Evolutionary conservation across 345 rosid genomes (phyloP), one percentile per base, ranked within the genome.

Genomic region (Eucalyptus cloeziana): DNA sequence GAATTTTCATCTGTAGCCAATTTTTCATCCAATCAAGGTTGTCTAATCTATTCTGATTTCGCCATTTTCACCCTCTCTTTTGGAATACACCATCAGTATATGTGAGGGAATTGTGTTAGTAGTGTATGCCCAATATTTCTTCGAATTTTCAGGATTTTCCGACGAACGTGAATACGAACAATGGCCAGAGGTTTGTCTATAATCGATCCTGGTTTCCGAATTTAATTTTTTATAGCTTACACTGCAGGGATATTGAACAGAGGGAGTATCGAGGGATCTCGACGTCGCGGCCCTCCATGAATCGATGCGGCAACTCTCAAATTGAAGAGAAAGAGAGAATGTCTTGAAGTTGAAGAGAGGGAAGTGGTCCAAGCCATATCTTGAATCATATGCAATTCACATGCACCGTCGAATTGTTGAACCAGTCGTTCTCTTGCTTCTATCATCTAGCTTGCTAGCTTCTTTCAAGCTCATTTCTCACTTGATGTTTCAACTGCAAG

Each of bases 1-100:
- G 33, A 30, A 64, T 64, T 37, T 64, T 64, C 76, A 24, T 56
- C 62, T 5, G 62, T 56, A 56, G 62, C 30, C 62, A 56, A 56
- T 10, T 56, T 56, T 56, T 56, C 62, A n/a, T 64, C 19, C 37
- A 64, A 64, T 64, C 37, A 7, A 13, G 33, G 76, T 64, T 58
- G 76, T 22, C 90, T 93, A 97, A 95, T 97, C 99, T 92, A 91
- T 93, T 33, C 99, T 97, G 89, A 94, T 93, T 62, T 89, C 92
- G 60, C 95, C 96, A 91, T 92, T 91, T 89, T 93, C 47, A 45
- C 49, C 3, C 49, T 45, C 49, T 9, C 11, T 45, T 45, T 45
- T 45, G 49, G 49, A 45, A 45, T 45, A 45, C 49, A 45, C 12
- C 49, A 45, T 45, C 12, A 45, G 12, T 45, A 45, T 45, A 10